Percentiles rank a stretch among this genome's conserved stretches.
Evolutionary conservation across 306 rosid genomes (phyloP).

Genomic region (Rosa chinensis): DNA sequence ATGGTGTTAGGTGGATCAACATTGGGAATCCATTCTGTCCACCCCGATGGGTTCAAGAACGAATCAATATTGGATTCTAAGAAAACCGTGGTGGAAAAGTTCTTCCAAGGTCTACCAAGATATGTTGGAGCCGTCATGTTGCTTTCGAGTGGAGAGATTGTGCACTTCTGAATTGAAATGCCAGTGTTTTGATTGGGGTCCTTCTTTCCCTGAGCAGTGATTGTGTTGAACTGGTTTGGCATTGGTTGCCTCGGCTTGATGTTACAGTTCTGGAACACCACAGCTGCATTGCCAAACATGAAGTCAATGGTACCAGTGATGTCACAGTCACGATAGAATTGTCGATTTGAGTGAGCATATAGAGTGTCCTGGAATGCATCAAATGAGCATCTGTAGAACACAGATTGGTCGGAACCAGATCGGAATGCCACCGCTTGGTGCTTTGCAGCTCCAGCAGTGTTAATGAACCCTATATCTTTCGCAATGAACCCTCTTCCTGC

Average conservation of each 20-base stretch:
- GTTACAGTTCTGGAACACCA: constrained; percentile 67
- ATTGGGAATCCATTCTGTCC: constrained; percentile 59
- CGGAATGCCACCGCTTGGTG: constrained; percentile 93
- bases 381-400: constrained; percentile 64
- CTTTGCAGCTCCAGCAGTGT: constrained; percentile 77
- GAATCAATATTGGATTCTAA: constrained; percentile 59
- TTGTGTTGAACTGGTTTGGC: constrained; percentile 78
- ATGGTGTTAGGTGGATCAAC: constrained; percentile 64
- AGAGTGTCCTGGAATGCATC: constrained; percentile 83
- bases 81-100: constrained; percentile 67
- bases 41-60: constrained; percentile 65
- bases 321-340: constrained; percentile 83
- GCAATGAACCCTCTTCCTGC: constrained; percentile 82
- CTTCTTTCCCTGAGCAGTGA: constrained; percentile 91
- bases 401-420: constrained; percentile 78
- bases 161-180: constrained; percentile 69
- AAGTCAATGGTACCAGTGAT: constrained; percentile 82
- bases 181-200: constrained; percentile 81
- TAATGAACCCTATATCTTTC: constrained; percentile 65
- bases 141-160: constrained; percentile 26
- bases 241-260: constrained; percentile 76
- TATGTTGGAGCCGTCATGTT: constrained; percentile 57
- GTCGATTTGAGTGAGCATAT: constrained; percentile 88
- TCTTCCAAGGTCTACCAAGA: constrained; percentile 96
- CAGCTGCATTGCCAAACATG: constrained; percentile 91